Evolutionary conservation across 176 grass and related monocot genomes (phyloP).

Genomic region (Bolboschoenus planiculmis): DNA sequence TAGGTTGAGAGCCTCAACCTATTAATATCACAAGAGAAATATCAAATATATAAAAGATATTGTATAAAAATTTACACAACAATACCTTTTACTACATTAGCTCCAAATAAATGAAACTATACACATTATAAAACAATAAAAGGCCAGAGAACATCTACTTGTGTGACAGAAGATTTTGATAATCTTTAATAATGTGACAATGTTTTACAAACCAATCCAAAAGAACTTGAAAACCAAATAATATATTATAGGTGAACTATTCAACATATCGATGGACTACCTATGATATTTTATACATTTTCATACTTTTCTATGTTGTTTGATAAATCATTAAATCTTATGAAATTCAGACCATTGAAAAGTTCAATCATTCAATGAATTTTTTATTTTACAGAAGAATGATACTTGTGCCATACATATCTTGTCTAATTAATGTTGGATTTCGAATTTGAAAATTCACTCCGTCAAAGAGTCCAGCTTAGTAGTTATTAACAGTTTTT

Average conservation of each 20-base stretch:
- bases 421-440: background rate
- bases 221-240: background rate
- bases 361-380: background rate
- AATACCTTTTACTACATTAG: background rate
- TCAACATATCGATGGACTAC: background rate
- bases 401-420: background rate
- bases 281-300: background rate
- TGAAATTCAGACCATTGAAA: background rate
- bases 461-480: background rate
- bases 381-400: background rate
- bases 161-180: background rate
- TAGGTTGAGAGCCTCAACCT: conserved; percentile 30
- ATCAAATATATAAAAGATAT: background rate
- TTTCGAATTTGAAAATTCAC: background rate
- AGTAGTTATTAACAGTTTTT: background rate
- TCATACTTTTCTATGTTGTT: background rate
- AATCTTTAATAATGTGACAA: background rate
- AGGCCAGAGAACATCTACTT: background rate
- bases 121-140: background rate
- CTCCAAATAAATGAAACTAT: background rate
- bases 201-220: background rate
- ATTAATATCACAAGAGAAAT: background rate
- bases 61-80: background rate
- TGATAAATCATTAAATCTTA: background rate
- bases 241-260: too few relatives aligned